Base-by-base conservation (phyloP, 768 basidiomycete species). In the Thelephora ganbajun region DNA sequence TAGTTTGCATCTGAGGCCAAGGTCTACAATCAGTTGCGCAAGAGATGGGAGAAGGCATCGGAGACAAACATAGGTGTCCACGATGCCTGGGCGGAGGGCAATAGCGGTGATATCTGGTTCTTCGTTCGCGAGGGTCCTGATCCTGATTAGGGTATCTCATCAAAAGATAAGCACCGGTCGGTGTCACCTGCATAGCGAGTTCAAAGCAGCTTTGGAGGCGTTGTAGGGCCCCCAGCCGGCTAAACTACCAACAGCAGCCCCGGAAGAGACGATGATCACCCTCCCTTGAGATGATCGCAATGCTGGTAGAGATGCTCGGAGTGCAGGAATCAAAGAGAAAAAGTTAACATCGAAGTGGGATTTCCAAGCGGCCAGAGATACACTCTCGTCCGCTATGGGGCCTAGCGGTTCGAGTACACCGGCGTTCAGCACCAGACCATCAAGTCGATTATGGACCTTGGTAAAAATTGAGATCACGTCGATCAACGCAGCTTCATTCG, bases 361-460 rank as follows among this genome's bases (percentile, higher is more conserved):
- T 57, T 75, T 81, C 87, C 86, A 89, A 18, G 65, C 63, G 46
- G 75, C 69, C 35, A 83, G 53, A 13, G 71, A 60, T n/a, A 63
- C 57, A 7, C 70, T 68, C 33, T 67, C 63, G 42, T 75, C 72
- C 13, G 63, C 69, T 46, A 85, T 73, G 35, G 69, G 70, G 48
- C 77, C 73, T 19, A 91, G 55, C 14, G 89, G 87, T 36, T 81
- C 77, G 19, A 92, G 62, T 0, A 72, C 75, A 3, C 75, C 92
- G n/a, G 91, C 92, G 54, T 91, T 96, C 45, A 97, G 69, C 50
- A 94, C 63, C 50, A 96, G 65, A 20, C 74, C 82, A 60, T 93
- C 89, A 49, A 93, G 68, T 41, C 69, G 66, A 19, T 77, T 70
- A 60, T 76, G 87, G 43, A 58, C 74, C 49, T 71, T 66, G 37